These are phyloP conservation scores for Psilocybe cyanescens DNA, from an alignment of 768 basidiomycete species.

Conservation along the genomic window DNA sequence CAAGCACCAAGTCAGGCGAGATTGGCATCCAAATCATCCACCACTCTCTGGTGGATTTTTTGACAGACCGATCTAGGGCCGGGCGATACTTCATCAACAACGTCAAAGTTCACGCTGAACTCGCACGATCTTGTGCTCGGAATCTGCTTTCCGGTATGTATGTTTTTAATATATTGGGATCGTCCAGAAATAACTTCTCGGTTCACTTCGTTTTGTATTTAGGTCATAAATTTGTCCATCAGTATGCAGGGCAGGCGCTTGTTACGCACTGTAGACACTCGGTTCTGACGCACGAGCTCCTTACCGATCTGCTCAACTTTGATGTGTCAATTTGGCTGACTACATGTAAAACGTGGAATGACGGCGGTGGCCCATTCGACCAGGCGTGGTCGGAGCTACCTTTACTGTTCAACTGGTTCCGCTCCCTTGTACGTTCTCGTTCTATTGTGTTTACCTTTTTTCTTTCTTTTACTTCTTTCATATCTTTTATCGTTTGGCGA, in stretches of 20 bases:
- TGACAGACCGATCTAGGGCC: constrained; percentile 29
- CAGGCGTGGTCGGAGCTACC: constrained; percentile 29
- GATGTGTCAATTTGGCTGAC: constrained; percentile 25
- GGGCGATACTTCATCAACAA: constrained; percentile 30
- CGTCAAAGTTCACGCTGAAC: constrained; percentile 31
- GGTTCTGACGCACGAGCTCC: constrained; percentile 28
- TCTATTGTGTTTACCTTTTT: background rate
- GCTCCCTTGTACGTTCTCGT: constrained; percentile 20
- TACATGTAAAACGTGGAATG: constrained; percentile 30
- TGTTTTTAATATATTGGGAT: background rate
- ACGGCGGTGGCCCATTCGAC: constrained; percentile 26
- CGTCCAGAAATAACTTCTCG: background rate
- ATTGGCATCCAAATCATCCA: constrained; percentile 28
- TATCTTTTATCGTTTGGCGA: background rate
- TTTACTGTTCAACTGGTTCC: constrained; percentile 26
- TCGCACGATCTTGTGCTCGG: constrained; percentile 27
- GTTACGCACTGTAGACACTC: constrained; percentile 30
- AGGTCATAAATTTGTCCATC: constrained; percentile 30
- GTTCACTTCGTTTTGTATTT: background rate
- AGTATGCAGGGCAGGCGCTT: constrained; percentile 30
- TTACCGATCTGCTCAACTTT: constrained; percentile 24
- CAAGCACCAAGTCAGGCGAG: constrained; percentile 14
- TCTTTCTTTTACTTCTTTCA: background rate
- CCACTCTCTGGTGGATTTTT: constrained; percentile 29
- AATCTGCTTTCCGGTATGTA: constrained; percentile 26